Evolutionary conservation across 768 basidiomycete species (phyloP).

Genomic region (Lactarius trivialis): DNA sequence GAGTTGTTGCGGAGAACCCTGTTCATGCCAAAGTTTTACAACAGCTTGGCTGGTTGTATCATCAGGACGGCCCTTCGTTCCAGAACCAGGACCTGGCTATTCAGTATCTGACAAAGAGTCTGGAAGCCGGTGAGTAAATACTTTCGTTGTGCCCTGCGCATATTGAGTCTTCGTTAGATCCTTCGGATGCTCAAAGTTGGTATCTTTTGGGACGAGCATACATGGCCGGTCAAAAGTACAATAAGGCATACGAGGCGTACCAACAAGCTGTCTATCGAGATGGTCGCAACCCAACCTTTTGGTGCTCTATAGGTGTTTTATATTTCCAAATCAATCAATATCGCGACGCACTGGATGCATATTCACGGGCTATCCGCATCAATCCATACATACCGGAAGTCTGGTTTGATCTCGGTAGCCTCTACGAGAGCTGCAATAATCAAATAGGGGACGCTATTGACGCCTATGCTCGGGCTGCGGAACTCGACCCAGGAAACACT

Average conservation of each 20-base stretch:
- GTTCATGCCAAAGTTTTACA: slow-evolving; percentile 95
- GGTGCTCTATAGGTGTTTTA: slow-evolving; percentile 98
- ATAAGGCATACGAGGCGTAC: slow-evolving; percentile 99
- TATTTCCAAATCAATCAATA: slow-evolving; percentile 99
- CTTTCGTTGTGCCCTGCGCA: not conserved
- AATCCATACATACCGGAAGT: slow-evolving; percentile 95
- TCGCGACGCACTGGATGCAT: slow-evolving; percentile 96
- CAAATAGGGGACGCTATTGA: slow-evolving; percentile 98
- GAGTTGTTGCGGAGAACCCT: slow-evolving; percentile 89
- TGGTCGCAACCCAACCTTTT: slow-evolving; percentile 97
- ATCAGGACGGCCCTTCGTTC: slow-evolving; percentile 91
- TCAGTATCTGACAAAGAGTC: slow-evolving; percentile 85
- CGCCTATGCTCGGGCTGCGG: slow-evolving; percentile 91
- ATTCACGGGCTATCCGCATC: slow-evolving; percentile 97
- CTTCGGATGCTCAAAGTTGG: slow-evolving; percentile 96
- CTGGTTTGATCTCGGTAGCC: slow-evolving; percentile 94
- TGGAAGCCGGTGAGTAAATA: slow-evolving; percentile 76
- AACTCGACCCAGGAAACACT: slow-evolving; percentile 82
- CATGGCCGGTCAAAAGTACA: slow-evolving; percentile 98
- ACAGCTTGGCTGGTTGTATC: slow-evolving; percentile 96
- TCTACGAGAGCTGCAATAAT: slow-evolving; percentile 98
- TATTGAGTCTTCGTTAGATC: slow-evolving; percentile 47
- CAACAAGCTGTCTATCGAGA: slow-evolving; percentile 99
- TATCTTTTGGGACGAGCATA: slow-evolving; percentile 97
- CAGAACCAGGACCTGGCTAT: slow-evolving; percentile 95